Evolutionary conservation across 768 basidiomycete genomes (phyloP).

Genomic region (Tylopilus plumbeoviolaceoides): DNA sequence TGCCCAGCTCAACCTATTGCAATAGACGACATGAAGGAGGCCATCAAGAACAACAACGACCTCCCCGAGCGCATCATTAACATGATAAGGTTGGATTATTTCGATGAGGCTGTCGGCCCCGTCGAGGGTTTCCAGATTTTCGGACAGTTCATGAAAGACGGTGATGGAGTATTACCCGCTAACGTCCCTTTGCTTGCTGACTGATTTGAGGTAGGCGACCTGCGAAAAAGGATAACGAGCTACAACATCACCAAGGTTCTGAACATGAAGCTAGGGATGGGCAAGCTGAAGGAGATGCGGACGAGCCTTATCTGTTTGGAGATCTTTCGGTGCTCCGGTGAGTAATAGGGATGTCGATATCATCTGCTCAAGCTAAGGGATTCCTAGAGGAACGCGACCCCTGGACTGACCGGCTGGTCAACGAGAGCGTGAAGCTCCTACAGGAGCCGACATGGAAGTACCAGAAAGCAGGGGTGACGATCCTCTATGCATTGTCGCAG

Average conservation of each 20-base stretch:
- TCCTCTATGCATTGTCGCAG: slow-evolving; percentile 20
- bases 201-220: slow-evolving; percentile 1
- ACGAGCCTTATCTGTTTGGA: slow-evolving; percentile 24
- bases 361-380: neutral
- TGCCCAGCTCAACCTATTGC: neutral
- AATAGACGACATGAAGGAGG: slow-evolving; percentile 14
- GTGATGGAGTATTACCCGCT: slow-evolving; percentile 5
- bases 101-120: slow-evolving; percentile 22
- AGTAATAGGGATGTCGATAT: neutral
- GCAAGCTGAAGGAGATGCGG: slow-evolving; percentile 11
- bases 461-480: slow-evolving; percentile 24
- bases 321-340: slow-evolving; percentile 20
- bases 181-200: slow-evolving; percentile 1
- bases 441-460: slow-evolving; percentile 3
- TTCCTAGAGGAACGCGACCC: slow-evolving; percentile 6
- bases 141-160: slow-evolving; percentile 16
- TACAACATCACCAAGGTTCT: slow-evolving; percentile 18
- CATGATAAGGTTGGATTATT: slow-evolving; percentile 24
- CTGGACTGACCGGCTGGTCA: slow-evolving; percentile 13
- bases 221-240: slow-evolving; percentile 10
- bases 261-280: slow-evolving; percentile 13
- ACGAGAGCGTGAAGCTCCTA: slow-evolving; percentile 7
- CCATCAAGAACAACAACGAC: slow-evolving; percentile 3
- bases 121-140: slow-evolving; percentile 26
- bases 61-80: slow-evolving; percentile 17